Evolutionary conservation across 2,329 filamentous ascomycete genomes (phyloP).

Genomic region (Didymella exigua): DNA sequence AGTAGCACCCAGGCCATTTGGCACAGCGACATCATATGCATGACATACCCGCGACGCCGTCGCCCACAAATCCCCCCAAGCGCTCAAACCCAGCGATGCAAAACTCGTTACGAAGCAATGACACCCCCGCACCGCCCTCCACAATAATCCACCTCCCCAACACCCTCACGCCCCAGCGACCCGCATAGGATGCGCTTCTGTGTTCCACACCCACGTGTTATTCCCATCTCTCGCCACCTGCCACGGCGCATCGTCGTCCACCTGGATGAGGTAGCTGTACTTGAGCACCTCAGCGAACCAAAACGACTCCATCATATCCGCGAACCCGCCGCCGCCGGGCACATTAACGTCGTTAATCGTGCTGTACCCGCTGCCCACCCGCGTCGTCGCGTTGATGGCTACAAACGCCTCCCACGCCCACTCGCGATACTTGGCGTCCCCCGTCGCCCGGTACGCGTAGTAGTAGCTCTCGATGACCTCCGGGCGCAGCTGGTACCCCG

Average conservation of each 20-base stretch:
- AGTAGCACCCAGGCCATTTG: constrained; percentile 24
- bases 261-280: constrained; percentile 74
- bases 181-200: constrained; percentile 67
- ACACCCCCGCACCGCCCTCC: background rate
- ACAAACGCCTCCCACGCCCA: constrained; percentile 83
- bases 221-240: constrained; percentile 57
- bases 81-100: background rate
- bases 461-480: constrained; percentile 86
- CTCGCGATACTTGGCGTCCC: constrained; percentile 76
- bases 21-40: constrained; percentile 2
- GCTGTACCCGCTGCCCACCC: constrained; percentile 70
- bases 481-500: constrained; percentile 72
- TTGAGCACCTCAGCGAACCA: constrained; percentile 88
- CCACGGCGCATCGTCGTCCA: constrained; percentile 65
- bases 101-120: background rate
- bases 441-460: constrained; percentile 83
- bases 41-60: constrained; percentile 24
- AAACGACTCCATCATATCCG: constrained; percentile 83
- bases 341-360: constrained; percentile 70
- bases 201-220: constrained; percentile 68
- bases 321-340: constrained; percentile 63
- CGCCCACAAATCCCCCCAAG: background rate
- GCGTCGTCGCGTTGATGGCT: constrained; percentile 68
- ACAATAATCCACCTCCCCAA: no score
- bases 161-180: constrained; percentile 33